These are phyloP conservation scores for Camellia japonica DNA, from an alignment of 148 eudicot genomes.

Conservation along the genomic window DNA sequence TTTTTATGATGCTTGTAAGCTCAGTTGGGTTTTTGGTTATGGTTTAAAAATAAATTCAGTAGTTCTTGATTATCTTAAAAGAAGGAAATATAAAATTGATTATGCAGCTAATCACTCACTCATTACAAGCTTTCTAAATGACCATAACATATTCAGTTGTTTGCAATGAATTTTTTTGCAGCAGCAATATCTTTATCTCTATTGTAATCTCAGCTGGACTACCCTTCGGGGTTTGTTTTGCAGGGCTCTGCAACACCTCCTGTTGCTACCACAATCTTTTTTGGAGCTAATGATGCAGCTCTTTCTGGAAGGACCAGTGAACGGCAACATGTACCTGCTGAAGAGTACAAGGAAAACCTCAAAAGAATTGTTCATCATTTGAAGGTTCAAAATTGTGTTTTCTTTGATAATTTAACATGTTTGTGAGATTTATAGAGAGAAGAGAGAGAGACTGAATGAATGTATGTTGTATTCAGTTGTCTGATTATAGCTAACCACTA, in stretches of 20 bases:
- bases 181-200: neutral
- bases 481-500: no score
- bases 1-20: neutral
- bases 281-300: slow-evolving; percentile 98
- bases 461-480: no score
- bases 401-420: neutral
- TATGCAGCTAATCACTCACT: neutral
- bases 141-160: neutral
- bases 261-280: slow-evolving; percentile 69
- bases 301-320: slow-evolving; percentile 63
- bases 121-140: neutral
- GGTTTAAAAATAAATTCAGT: neutral
- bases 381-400: slow-evolving; percentile 45
- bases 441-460: no score
- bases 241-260: slow-evolving; percentile 60
- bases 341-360: slow-evolving; percentile 82
- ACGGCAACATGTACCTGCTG: slow-evolving; percentile 74
- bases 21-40: neutral
- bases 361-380: slow-evolving; percentile 69
- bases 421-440: no score
- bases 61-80: neutral
- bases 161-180: neutral
- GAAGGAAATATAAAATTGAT: neutral
- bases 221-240: neutral
- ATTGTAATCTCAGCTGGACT: neutral